Percentiles rank a stretch among this genome's conserved stretches.
These are phyloP conservation scores for Punctularia strigosozonata DNA, from an alignment of 768 basidiomycete genomes.

Conservation along the genomic window DNA sequence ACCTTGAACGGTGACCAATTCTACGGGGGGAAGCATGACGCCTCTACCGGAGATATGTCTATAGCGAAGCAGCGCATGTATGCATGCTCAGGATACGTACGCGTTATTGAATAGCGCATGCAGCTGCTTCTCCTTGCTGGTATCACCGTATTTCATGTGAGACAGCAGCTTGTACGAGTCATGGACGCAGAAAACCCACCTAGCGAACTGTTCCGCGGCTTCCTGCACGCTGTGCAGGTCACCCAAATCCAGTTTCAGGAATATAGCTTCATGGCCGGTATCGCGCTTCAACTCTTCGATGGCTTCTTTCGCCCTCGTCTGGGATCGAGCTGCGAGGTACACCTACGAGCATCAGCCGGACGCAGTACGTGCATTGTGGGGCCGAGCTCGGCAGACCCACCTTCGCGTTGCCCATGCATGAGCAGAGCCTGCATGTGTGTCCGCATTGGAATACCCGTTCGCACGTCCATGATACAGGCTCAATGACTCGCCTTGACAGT, in stretches of 20 bases:
- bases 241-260: constrained; percentile 17
- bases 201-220: constrained; percentile 13
- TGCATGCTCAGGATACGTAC: constrained; percentile 10
- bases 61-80: neutral
- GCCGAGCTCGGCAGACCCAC: too few species aligned
- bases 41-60: constrained; percentile 6
- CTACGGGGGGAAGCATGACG: constrained; percentile 12
- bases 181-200: neutral
- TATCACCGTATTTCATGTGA: neutral
- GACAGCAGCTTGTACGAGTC: neutral
- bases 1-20: constrained; percentile 12
- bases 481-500: constrained; percentile 27
- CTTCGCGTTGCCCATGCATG: constrained; percentile 45
- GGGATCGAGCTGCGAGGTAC: constrained; percentile 22
- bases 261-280: constrained; percentile 21
- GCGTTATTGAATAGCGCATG: constrained; percentile 13
- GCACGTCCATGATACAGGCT: too few species aligned
- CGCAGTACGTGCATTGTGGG: too few species aligned
- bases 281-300: constrained; percentile 18
- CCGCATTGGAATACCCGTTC: too few species aligned
- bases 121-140: constrained; percentile 6
- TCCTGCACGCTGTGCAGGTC: constrained; percentile 12
- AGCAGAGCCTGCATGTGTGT: constrained; percentile 44
- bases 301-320: constrained; percentile 14
- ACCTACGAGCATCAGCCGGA: too few species aligned